phyloP scores from a whole-genome alignment of 1,139 yeast species.

The Blastobotrys serpentis region DNA sequence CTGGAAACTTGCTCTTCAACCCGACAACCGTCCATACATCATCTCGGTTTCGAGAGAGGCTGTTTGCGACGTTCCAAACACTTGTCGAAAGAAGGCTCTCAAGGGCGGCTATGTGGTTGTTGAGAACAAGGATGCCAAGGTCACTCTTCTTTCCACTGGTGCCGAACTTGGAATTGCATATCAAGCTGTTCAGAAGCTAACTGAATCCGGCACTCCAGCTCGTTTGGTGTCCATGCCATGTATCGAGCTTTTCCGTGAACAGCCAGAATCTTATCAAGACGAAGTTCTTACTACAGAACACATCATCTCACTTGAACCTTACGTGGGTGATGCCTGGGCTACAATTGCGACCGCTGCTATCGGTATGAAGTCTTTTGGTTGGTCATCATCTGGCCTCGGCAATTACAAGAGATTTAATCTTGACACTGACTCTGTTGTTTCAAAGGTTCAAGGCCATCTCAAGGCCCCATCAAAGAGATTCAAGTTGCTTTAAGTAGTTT shows the following conservation, averaged over 20 bases:
- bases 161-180: conserved; percentile 38
- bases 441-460: conserved; percentile 1
- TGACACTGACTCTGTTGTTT: conserved; percentile 9
- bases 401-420: conserved; percentile 8
- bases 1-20: conserved; percentile 35
- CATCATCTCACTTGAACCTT: conserved; percentile 40
- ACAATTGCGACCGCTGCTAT: conserved; percentile 9
- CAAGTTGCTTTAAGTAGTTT: conserved; percentile 1
- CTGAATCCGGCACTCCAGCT: conserved; percentile 30
- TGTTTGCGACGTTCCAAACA: conserved; percentile 32
- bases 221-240: conserved; percentile 41
- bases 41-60: conserved; percentile 37
- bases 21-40: conserved; percentile 30
- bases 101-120: conserved; percentile 37
- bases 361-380: conserved; percentile 9
- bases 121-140: conserved; percentile 27
- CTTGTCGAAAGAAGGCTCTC: conserved; percentile 31
- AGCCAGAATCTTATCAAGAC: conserved; percentile 33
- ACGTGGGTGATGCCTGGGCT: conserved; percentile 26
- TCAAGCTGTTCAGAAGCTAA: conserved; percentile 36
- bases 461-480: neutral
- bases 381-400: conserved; percentile 10
- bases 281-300: conserved; percentile 33
- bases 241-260: conserved; percentile 36
- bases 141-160: conserved; percentile 38